phyloP scores from a whole-genome alignment of 1,284 basidiomycete genomes.

The Papiliotrema fonsecae region DNA sequence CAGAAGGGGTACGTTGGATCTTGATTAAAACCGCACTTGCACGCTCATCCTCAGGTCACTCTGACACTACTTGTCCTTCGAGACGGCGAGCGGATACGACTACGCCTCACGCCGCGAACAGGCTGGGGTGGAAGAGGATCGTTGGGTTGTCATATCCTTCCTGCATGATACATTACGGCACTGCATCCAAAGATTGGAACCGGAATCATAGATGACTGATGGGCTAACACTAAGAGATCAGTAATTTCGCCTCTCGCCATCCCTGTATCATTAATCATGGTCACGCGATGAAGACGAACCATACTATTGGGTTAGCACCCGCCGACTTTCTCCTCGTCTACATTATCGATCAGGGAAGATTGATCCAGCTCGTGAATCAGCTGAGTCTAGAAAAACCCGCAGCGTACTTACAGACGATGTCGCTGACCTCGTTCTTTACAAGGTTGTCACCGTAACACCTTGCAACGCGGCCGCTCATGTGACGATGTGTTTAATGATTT shows the following conservation, averaged over 20 bases:
- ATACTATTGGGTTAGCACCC: too few relatives aligned
- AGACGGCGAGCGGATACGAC: constrained; percentile 40
- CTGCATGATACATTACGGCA: constrained; percentile 33
- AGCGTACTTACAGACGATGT: too few relatives aligned
- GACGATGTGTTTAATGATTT: neutral
- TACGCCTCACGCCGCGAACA: constrained; percentile 57
- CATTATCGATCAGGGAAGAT: too few relatives aligned
- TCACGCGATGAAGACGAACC: too few relatives aligned
- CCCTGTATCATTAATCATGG: too few relatives aligned
- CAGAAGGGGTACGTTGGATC: constrained; percentile 63
- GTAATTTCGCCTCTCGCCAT: neutral
- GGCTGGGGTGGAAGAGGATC: constrained; percentile 73
- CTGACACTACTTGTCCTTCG: constrained; percentile 52
- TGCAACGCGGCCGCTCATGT: neutral
- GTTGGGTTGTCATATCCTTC: constrained; percentile 76
- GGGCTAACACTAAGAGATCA: neutral
- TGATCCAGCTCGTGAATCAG: too few relatives aligned
- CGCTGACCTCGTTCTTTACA: neutral
- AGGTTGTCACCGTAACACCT: neutral
- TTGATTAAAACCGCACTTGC: neutral
- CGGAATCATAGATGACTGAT: neutral
- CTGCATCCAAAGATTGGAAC: neutral
- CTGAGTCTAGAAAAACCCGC: too few relatives aligned
- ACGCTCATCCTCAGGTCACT: constrained; percentile 47
- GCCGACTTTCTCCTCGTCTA: too few relatives aligned